phyloP scores from a whole-genome alignment of 495 filamentous ascomycete genomes.

The Penicillium salamii region DNA sequence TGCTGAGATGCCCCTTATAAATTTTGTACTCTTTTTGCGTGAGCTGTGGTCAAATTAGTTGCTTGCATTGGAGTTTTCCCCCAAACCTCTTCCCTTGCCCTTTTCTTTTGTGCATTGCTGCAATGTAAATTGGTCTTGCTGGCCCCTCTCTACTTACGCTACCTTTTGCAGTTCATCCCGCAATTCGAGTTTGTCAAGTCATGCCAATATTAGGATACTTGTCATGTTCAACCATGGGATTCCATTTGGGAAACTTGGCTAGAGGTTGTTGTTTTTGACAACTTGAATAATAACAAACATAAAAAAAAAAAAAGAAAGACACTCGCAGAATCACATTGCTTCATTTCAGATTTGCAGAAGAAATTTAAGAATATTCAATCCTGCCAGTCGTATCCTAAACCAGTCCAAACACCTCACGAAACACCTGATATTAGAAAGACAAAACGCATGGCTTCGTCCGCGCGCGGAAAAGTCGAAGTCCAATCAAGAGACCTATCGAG shows the following conservation, averaged over 20 bases:
- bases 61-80: background rate
- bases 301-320: no score
- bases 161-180: background rate
- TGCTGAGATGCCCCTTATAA: background rate
- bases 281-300: no score
- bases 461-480: background rate
- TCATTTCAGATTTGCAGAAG: conserved; percentile 8
- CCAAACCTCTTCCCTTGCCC: no score
- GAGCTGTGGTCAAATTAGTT: background rate
- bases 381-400: conserved; percentile 22
- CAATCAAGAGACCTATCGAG: conserved; percentile 16
- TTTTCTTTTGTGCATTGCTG: no score
- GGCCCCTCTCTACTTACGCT: background rate
- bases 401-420: conserved; percentile 36
- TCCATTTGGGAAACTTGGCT: background rate
- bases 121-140: no score
- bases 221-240: background rate
- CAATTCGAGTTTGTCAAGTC: background rate
- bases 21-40: background rate
- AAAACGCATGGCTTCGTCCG: conserved; percentile 7
- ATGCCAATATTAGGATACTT: background rate
- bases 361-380: conserved; percentile 19
- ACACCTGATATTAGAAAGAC: conserved; percentile 27
- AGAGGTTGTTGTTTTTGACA: background rate
- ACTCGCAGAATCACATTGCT: conserved; percentile 4